Evolutionary conservation across 2,329 filamentous ascomycete species (phyloP).

Genomic region (Lecanicillium sp.): DNA sequence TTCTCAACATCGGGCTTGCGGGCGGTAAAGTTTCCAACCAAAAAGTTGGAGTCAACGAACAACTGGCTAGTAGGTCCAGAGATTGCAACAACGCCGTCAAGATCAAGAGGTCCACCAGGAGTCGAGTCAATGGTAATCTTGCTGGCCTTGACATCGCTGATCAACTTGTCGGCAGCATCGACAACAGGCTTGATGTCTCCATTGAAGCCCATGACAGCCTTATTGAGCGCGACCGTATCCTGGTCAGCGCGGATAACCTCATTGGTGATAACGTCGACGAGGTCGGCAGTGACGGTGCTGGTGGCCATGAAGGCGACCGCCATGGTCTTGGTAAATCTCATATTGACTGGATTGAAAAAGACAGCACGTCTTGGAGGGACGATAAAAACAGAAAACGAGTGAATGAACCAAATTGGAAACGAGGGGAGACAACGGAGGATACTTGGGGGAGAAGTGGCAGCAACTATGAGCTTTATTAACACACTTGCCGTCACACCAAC

Average conservation of each 20-base stretch:
- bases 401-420: too few species aligned
- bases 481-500: not conserved
- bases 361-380: too few species aligned
- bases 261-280: not conserved
- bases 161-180: not conserved
- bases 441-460: too few species aligned
- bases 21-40: not conserved
- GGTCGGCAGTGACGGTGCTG: not conserved
- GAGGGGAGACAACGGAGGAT: too few species aligned
- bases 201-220: not conserved
- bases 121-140: not conserved
- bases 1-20: slow-evolving; percentile 1
- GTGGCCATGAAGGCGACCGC: not conserved
- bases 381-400: too few species aligned
- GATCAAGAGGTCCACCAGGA: not conserved
- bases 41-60: not conserved
- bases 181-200: slow-evolving; percentile 1
- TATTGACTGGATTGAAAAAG: not conserved
- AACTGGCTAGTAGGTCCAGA: not conserved
- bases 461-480: not conserved
- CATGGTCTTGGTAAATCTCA: not conserved
- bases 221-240: not conserved
- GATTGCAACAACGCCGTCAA: not conserved
- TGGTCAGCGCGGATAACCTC: not conserved
- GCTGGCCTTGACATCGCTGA: not conserved